Conservation (phyloP, 345 rosid genomes). For the Salix brachista region DNA sequence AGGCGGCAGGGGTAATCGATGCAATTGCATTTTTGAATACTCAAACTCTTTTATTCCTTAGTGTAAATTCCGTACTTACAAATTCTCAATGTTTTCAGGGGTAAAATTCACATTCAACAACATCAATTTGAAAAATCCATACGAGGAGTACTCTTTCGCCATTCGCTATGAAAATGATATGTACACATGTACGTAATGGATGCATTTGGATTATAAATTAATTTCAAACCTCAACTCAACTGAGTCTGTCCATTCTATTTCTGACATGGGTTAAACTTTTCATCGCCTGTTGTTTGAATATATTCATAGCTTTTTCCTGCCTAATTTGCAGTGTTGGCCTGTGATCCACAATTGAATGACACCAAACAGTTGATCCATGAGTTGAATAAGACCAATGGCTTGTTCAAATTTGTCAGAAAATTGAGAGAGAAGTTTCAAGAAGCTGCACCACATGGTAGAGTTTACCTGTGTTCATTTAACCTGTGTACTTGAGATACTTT, state of each 20-base stretch:
- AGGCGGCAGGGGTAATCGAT: constrained; percentile 72
- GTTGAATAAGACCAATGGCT: constrained; percentile 74
- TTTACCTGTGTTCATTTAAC: not conserved
- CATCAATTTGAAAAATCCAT: constrained; percentile 44
- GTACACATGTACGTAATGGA: constrained; percentile 54
- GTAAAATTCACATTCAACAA: constrained; percentile 73
- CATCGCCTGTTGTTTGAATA: not conserved
- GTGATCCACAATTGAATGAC: constrained; percentile 56
- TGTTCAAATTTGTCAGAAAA: constrained; percentile 73
- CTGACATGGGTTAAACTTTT: not conserved
- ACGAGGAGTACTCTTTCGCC: constrained; percentile 51
- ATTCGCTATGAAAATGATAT: constrained; percentile 62
- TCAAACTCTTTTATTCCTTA: not conserved
- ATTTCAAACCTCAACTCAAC: not conserved
- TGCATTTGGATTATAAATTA: not conserved
- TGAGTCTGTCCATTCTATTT: not conserved
- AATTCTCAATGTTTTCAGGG: constrained; percentile 42
- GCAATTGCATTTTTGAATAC: not conserved
- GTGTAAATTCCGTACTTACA: constrained; percentile 2
- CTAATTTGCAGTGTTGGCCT: constrained; percentile 62
- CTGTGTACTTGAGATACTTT: constrained; percentile 6
- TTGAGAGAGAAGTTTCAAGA: constrained; percentile 79
- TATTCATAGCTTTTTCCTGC: constrained; percentile 8
- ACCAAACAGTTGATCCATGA: constrained; percentile 59
- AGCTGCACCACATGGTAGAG: constrained; percentile 54